These are phyloP conservation scores for Oemleria cerasiformis DNA, from an alignment of 306 rosid species.

Conservation along the genomic window DNA sequence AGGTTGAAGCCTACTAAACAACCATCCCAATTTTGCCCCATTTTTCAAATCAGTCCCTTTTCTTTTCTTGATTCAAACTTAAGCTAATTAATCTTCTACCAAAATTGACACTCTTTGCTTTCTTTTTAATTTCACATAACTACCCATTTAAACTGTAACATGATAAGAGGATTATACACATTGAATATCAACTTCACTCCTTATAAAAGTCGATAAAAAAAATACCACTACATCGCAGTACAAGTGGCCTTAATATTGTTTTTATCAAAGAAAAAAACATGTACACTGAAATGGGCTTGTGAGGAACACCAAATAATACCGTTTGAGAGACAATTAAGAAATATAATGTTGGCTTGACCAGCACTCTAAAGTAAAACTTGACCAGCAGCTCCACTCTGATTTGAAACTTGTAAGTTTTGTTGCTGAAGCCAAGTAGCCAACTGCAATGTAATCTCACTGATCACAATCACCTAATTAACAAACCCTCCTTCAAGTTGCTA, in stretches of 20 bases:
- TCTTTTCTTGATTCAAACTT: constrained; percentile 19
- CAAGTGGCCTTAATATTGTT: no score
- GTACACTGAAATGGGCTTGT: neutral
- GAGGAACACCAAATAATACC: constrained; percentile 16
- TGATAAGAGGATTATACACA: no score
- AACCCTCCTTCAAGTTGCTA: constrained; percentile 19
- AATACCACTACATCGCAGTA: no score
- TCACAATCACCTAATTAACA: constrained; percentile 61
- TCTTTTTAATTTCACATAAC: constrained; percentile 14
- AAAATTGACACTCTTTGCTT: neutral
- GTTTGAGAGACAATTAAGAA: constrained; percentile 16
- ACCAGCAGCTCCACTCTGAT: constrained; percentile 31
- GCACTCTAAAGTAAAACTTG: constrained; percentile 48
- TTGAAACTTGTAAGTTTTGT: constrained; percentile 23
- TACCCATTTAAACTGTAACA: neutral
- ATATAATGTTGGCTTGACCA: constrained; percentile 38
- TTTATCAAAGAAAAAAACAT: no score
- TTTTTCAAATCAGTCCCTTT: constrained; percentile 30
- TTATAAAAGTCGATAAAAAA: no score
- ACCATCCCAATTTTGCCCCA: constrained; percentile 23
- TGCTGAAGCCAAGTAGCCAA: constrained; percentile 35
- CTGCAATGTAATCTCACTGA: constrained; percentile 27
- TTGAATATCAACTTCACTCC: no score
- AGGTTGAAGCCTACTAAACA: constrained; percentile 52
- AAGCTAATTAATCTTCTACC: neutral